Conservation (phyloP, 2,329 filamentous ascomycete genomes). For the Juglanconis oblonga region DNA sequence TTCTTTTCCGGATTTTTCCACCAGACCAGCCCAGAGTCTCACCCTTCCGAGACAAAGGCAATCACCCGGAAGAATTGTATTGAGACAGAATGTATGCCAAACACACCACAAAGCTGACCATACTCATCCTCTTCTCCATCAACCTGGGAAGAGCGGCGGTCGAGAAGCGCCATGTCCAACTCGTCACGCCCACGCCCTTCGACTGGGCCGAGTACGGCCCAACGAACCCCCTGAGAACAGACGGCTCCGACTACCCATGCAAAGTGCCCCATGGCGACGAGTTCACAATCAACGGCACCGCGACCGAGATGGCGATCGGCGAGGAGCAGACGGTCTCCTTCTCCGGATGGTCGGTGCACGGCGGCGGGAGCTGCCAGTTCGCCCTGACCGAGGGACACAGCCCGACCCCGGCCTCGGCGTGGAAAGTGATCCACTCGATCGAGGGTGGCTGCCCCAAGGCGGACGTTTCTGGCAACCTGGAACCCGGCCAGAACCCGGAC, state of each 20-base stretch:
- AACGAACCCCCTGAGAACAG: conserved; percentile 56
- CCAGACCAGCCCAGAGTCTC: neutral
- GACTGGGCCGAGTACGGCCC: conserved; percentile 32
- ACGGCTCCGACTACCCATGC: conserved; percentile 66
- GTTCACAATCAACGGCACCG: conserved; percentile 37
- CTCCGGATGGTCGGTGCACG: conserved; percentile 61
- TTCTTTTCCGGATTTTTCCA: neutral
- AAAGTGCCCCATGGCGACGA: conserved; percentile 45
- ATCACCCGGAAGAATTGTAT: neutral
- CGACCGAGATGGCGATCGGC: conserved; percentile 58
- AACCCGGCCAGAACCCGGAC: conserved; percentile 38
- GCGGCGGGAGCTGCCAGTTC: conserved; percentile 73
- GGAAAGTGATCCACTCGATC: conserved; percentile 70
- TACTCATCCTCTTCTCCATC: neutral
- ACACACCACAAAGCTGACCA: neutral
- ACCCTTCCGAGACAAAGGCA: neutral
- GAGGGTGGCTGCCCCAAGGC: conserved; percentile 64
- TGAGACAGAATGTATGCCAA: neutral
- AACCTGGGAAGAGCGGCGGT: neutral
- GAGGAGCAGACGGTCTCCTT: conserved; percentile 50
- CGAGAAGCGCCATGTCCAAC: conserved; percentile 51
- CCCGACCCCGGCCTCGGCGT: conserved; percentile 54
- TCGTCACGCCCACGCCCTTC: conserved; percentile 58
- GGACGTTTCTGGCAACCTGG: conserved; percentile 47
- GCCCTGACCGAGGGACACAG: conserved; percentile 58